Evolutionary conservation across 805 yeast genomes (phyloP).

Genomic region (Metschnikowia colocasiae): DNA sequence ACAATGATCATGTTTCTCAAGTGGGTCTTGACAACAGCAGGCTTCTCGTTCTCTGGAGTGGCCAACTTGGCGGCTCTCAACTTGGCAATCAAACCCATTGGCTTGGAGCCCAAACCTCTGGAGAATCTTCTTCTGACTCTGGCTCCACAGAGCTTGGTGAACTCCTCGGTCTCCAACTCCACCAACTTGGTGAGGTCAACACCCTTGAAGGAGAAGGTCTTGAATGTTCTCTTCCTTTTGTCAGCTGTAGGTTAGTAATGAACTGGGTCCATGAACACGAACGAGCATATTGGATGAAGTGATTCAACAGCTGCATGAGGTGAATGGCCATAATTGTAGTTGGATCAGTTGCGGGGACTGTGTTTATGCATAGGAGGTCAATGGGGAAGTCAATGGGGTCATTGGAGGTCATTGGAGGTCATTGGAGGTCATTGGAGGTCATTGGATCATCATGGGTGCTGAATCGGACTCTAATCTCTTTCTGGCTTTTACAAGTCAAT

Average conservation of each 20-base stretch:
- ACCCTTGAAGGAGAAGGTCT: constrained; percentile 98
- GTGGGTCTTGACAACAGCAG: constrained; percentile 97
- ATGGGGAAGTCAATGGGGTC: no score
- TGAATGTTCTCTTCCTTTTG: constrained; percentile 87
- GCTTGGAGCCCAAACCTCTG: constrained; percentile 94
- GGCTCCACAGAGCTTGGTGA: constrained; percentile 93
- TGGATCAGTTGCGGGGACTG: no score
- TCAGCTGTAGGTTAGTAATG: constrained; percentile 36
- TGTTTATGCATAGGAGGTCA: no score
- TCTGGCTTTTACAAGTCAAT: no score
- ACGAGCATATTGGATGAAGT: no score
- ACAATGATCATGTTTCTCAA: constrained; percentile 98
- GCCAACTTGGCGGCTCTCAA: constrained; percentile 95
- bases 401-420: no score
- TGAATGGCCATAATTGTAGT: no score
- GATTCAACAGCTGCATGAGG: no score
- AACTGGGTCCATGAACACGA: background rate
- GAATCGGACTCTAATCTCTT: no score
- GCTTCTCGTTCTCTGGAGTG: constrained; percentile 91
- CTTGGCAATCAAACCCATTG: constrained; percentile 94
- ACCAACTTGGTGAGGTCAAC: constrained; percentile 93
- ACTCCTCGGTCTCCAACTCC: constrained; percentile 93
- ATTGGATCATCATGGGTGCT: no score
- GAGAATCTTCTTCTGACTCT: constrained; percentile 99
- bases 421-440: no score